These are phyloP conservation scores for Suillus bovinus DNA, from an alignment of 768 basidiomycete genomes.

Conservation along the genomic window DNA sequence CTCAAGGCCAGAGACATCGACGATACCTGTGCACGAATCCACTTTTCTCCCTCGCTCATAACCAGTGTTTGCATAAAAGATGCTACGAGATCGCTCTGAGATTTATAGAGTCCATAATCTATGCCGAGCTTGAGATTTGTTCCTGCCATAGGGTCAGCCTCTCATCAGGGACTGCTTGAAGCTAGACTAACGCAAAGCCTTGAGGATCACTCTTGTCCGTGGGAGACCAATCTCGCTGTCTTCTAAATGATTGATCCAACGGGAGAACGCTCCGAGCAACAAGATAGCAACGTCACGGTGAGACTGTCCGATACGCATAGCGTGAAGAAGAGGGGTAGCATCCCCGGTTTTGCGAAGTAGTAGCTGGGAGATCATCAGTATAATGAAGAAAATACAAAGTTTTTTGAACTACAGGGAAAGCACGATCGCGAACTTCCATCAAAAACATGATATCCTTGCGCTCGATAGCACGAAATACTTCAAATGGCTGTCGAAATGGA, in stretches of 20 bases:
- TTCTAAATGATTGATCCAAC: slow-evolving; percentile 87
- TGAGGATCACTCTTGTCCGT: slow-evolving; percentile 71
- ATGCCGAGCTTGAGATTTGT: slow-evolving; percentile 91
- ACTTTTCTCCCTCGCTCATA: slow-evolving; percentile 95
- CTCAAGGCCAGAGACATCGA: slow-evolving; percentile 71
- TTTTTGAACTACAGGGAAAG: slow-evolving; percentile 66
- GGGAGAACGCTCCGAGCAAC: slow-evolving; percentile 86
- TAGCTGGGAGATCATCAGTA: slow-evolving; percentile 43
- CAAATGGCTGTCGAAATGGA: slow-evolving; percentile 42
- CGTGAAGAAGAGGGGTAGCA: slow-evolving; percentile 87
- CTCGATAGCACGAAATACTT: slow-evolving; percentile 86
- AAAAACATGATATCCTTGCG: slow-evolving; percentile 78
- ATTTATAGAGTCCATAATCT: slow-evolving; percentile 79
- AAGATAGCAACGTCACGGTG: slow-evolving; percentile 86
- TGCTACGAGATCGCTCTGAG: slow-evolving; percentile 82
- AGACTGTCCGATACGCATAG: slow-evolving; percentile 75
- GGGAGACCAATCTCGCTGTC: slow-evolving; percentile 73
- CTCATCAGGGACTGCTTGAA: slow-evolving; percentile 44
- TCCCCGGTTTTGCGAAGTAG: slow-evolving; percentile 85
- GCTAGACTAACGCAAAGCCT: slow-evolving; percentile 78
- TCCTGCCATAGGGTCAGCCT: slow-evolving; percentile 66
- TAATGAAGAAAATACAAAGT: neutral
- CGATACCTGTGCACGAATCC: slow-evolving; percentile 74
- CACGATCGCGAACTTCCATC: slow-evolving; percentile 80
- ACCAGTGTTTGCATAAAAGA: slow-evolving; percentile 93